Percentiles rank a stretch among this genome's conserved stretches.
Evolutionary conservation across 208 protist genomes (phyloP).

Genomic region (Histomonas meleagridis): DNA sequence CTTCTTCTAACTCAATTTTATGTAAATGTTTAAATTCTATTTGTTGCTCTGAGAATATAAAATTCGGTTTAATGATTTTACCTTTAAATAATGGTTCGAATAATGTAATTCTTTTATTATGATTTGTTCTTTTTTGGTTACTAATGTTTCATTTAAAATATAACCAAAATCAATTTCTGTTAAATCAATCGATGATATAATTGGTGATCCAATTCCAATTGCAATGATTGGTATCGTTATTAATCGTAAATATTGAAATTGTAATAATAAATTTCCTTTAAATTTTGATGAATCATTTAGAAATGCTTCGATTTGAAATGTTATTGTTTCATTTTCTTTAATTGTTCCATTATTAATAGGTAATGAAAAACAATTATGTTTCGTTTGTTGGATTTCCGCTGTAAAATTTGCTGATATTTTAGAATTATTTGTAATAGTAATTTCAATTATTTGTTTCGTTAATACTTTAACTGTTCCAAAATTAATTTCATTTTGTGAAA

Average conservation of each 20-base stretch:
- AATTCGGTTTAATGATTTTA: background rate
- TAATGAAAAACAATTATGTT: background rate
- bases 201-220: background rate
- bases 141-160: background rate
- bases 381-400: background rate
- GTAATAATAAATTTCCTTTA: background rate
- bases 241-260: background rate
- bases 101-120: background rate
- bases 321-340: background rate
- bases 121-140: background rate
- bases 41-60: background rate
- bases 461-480: background rate
- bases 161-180: background rate
- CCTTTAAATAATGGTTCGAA: background rate
- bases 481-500: background rate
- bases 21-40: background rate
- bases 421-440: background rate
- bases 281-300: slow-evolving; percentile 15
- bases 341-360: background rate
- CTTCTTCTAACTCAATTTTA: background rate
- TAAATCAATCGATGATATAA: background rate
- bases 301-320: background rate
- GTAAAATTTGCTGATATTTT: background rate
- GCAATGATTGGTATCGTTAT: background rate
- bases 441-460: background rate